These are phyloP conservation scores for Lolium multiflorum DNA, from an alignment of 176 grass and related monocot genomes.

Conservation along the genomic window DNA sequence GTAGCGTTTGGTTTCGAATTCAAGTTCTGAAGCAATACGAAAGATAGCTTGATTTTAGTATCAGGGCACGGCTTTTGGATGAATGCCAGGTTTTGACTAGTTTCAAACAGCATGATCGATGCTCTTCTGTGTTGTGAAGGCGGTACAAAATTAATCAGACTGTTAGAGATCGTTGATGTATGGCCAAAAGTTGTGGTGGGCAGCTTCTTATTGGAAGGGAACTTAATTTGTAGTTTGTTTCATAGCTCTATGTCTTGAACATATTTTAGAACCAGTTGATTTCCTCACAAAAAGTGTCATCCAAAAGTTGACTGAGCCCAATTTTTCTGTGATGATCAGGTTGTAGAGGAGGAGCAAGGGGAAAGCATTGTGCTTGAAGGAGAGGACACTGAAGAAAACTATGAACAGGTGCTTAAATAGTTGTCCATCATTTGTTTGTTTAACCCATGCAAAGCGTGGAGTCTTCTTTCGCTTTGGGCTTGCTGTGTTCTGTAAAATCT, in stretches of 20 bases:
- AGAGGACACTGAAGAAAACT: conserved; percentile 61
- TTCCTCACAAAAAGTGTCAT: too few species aligned
- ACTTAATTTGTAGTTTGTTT: too few species aligned
- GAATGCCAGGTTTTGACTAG: background rate
- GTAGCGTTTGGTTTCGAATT: background rate
- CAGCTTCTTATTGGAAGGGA: too few species aligned
- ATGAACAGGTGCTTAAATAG: conserved; percentile 61
- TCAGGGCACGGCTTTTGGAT: too few species aligned
- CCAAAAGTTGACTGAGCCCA: background rate
- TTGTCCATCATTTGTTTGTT: background rate
- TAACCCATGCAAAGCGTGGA: background rate
- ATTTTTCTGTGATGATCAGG: too few species aligned
- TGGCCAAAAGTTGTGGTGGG: background rate
- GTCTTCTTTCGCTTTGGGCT: background rate
- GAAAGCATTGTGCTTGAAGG: conserved; percentile 59
- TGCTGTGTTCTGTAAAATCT: background rate
- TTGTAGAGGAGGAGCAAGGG: conserved; percentile 48
- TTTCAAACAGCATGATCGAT: background rate
- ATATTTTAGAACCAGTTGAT: too few species aligned
- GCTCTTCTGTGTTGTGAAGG: background rate
- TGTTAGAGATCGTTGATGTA: background rate
- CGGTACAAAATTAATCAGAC: too few species aligned
- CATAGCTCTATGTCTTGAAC: too few species aligned
- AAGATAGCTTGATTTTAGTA: background rate
- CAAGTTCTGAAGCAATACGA: background rate